Evolutionary conservation across 2,329 filamentous ascomycete genomes (phyloP).

Genomic region (Aphanocladium album): DNA sequence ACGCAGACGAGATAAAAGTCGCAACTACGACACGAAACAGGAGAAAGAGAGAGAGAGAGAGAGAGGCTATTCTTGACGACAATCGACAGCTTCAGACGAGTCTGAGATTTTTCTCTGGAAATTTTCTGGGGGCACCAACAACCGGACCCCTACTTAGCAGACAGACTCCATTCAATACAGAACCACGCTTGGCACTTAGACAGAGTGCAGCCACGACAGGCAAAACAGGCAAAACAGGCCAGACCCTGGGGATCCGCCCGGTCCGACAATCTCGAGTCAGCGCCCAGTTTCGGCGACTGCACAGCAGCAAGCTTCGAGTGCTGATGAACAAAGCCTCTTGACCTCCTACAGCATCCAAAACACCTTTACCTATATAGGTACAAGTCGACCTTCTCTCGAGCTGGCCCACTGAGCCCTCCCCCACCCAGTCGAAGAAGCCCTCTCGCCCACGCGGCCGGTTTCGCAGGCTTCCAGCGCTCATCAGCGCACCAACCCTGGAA

Average conservation of each 20-base stretch:
- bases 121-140: not conserved
- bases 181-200: not conserved
- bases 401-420: not conserved
- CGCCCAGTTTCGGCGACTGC: not conserved
- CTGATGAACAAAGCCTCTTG: not conserved
- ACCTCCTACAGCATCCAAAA: not conserved
- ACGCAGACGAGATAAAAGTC: not conserved
- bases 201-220: not conserved
- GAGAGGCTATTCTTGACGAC: not conserved
- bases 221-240: not conserved
- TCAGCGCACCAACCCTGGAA: not conserved
- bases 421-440: not conserved
- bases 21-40: not conserved
- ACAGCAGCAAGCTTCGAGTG: too few species aligned
- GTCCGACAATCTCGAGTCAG: slow-evolving; percentile 4
- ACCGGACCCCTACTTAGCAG: not conserved
- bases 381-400: not conserved
- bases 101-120: not conserved
- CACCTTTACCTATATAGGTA: not conserved
- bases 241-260: not conserved
- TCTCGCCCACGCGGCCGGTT: slow-evolving; percentile 2
- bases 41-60: not conserved
- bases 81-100: not conserved
- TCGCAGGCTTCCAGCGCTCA: slow-evolving; percentile 6
- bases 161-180: not conserved